Percentiles rank a stretch among this genome's conserved stretches.
Evolutionary conservation across 73 alveolate genomes (phyloP).

Genomic region (Tetrahymena thermophila): DNA sequence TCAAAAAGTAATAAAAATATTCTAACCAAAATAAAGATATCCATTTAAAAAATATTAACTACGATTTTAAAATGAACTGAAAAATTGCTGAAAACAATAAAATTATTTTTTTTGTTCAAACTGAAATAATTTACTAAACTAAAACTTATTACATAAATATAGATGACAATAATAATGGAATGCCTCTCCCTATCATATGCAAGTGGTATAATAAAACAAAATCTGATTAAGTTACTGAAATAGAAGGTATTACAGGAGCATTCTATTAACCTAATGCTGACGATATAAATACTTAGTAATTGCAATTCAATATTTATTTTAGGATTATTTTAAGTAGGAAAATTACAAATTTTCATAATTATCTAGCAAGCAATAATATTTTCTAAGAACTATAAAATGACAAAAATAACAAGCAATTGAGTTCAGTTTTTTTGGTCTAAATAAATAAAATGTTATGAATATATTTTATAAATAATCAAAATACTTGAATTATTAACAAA

Average conservation of each 20-base stretch:
- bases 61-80: too few relatives aligned
- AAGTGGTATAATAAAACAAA: neutral
- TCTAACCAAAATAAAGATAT: too few relatives aligned
- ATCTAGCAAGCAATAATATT: neutral
- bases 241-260: neutral
- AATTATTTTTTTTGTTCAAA: too few relatives aligned
- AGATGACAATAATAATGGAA: neutral
- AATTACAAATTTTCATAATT: too few relatives aligned
- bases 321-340: neutral
- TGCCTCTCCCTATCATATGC: neutral
- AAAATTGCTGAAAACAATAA: too few relatives aligned
- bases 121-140: neutral
- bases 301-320: too few relatives aligned
- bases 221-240: neutral
- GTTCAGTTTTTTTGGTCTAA: too few relatives aligned
- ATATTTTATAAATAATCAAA: too few relatives aligned
- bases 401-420: too few relatives aligned
- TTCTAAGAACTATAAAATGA: too few relatives aligned
- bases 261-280: neutral
- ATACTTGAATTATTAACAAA: too few relatives aligned
- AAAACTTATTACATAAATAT: neutral
- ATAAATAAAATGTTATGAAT: too few relatives aligned
- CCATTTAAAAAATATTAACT: neutral
- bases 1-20: neutral
- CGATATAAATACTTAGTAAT: neutral